Conservation (phyloP, 1,139 yeast species). For the Zygoascus meyerae region DNA sequence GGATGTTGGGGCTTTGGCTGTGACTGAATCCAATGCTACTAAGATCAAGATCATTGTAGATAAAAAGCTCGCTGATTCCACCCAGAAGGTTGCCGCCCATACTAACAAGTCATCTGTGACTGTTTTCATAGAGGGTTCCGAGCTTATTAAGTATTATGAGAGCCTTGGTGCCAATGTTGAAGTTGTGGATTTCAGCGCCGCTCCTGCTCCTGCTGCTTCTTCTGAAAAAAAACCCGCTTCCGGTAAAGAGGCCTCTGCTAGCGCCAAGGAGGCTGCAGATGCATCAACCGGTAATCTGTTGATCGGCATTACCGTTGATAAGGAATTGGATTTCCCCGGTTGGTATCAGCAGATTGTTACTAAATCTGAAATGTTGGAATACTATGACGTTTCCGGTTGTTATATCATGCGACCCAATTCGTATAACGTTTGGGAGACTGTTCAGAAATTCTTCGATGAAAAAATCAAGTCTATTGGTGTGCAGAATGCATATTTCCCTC, state of each 20-base stretch:
- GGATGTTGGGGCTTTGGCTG: slow-evolving; percentile 29
- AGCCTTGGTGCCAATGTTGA: slow-evolving; percentile 59
- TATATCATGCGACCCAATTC: slow-evolving; percentile 96
- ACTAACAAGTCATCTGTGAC: slow-evolving; percentile 56
- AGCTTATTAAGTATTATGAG: slow-evolving; percentile 48
- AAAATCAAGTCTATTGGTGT: slow-evolving; percentile 86
- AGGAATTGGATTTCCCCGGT: slow-evolving; percentile 83
- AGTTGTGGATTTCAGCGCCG: slow-evolving; percentile 55
- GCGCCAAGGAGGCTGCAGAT: slow-evolving; percentile 57
- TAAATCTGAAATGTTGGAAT: slow-evolving; percentile 97
- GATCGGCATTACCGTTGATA: slow-evolving; percentile 94
- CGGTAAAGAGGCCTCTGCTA: slow-evolving; percentile 16
- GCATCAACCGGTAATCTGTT: slow-evolving; percentile 41
- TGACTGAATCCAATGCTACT: slow-evolving; percentile 23
- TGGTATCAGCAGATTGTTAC: slow-evolving; percentile 97
- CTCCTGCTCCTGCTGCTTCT: slow-evolving; percentile 34
- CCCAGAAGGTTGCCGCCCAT: slow-evolving; percentile 47
- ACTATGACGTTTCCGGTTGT: slow-evolving; percentile 98
- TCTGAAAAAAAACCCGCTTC: slow-evolving; percentile 31
- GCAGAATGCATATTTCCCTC: slow-evolving; percentile 93
- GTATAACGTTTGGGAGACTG: slow-evolving; percentile 89
- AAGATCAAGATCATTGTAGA: slow-evolving; percentile 68
- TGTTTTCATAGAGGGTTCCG: slow-evolving; percentile 45
- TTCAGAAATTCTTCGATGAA: slow-evolving; percentile 79
- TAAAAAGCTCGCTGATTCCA: slow-evolving; percentile 42